These are phyloP conservation scores for Fraxinus cuspidata DNA, from an alignment of 257 asterid species.

Conservation along the genomic window DNA sequence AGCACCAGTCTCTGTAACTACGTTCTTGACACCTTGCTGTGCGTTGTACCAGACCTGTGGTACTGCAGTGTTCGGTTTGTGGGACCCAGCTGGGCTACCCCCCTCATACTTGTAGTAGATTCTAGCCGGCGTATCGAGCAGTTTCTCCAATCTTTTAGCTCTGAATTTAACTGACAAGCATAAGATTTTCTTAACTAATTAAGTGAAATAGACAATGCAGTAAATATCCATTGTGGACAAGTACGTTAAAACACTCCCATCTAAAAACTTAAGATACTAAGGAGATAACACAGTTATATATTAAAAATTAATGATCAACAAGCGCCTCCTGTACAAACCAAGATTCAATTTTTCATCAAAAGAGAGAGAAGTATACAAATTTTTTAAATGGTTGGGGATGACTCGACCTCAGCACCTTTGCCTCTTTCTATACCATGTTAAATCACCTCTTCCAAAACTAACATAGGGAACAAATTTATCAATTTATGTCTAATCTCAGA, in stretches of 20 bases:
- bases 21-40: conserved; percentile 68
- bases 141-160: conserved; percentile 90
- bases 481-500: not conserved
- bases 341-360: not conserved
- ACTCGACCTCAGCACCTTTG: not conserved
- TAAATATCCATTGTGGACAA: conserved; percentile 4
- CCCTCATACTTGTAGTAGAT: conserved; percentile 97
- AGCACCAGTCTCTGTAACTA: conserved; percentile 94
- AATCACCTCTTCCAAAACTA: not conserved
- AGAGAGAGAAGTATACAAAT: not conserved
- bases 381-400: no score
- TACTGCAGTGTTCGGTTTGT: conserved; percentile 88
- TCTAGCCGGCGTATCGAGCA: conserved; percentile 86
- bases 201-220: not conserved
- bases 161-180: conserved; percentile 38
- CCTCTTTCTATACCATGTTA: not conserved
- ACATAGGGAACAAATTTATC: not conserved
- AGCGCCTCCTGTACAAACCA: not conserved
- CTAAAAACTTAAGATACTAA: not conserved
- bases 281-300: not conserved
- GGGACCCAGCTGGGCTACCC: conserved; percentile 95
- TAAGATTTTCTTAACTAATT: conserved; percentile 21
- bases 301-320: no score
- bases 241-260: not conserved
- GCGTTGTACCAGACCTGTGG: conserved; percentile 94